Conservation (phyloP, 192 early-diverging fungal genomes). For the Coemansia pectinata region DNA sequence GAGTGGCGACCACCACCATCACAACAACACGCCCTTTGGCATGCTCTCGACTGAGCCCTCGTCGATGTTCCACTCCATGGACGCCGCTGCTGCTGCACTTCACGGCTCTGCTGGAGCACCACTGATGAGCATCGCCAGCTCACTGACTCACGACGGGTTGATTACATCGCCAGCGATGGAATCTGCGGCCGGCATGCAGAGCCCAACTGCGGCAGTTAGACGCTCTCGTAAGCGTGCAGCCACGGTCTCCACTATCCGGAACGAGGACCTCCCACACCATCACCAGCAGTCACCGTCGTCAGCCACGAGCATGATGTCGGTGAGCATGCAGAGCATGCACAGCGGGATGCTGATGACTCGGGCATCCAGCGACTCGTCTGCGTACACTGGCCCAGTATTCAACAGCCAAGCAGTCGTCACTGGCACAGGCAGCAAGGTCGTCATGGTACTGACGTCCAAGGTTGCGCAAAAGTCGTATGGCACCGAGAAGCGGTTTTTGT, state of each 20-base stretch:
- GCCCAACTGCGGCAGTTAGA: slow-evolving; percentile 22
- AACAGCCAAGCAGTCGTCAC: slow-evolving; percentile 55
- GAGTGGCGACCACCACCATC: slow-evolving; percentile 1
- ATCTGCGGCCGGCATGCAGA: slow-evolving; percentile 14
- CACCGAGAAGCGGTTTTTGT: slow-evolving; percentile 88
- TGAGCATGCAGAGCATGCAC: slow-evolving; percentile 10
- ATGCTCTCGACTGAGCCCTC: slow-evolving; percentile 25
- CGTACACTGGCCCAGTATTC: slow-evolving; percentile 27
- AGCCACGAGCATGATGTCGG: slow-evolving; percentile 6
- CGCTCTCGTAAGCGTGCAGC: slow-evolving; percentile 52
- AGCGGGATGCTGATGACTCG: neutral
- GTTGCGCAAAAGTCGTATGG: slow-evolving; percentile 95
- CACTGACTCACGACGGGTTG: slow-evolving; percentile 1
- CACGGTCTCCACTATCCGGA: slow-evolving; percentile 33
- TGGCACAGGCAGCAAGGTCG: slow-evolving; percentile 55
- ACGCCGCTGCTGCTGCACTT: slow-evolving; percentile 3
- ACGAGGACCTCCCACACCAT: slow-evolving; percentile 16
- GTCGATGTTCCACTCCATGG: slow-evolving; percentile 13
- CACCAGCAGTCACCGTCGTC: slow-evolving; percentile 14
- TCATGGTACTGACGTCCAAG: slow-evolving; percentile 80
- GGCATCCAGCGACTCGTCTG: slow-evolving; percentile 6
- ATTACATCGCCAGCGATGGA: slow-evolving; percentile 7
- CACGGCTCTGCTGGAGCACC: neutral
- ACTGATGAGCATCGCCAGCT: neutral
- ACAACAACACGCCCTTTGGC: slow-evolving; percentile 6